Percentiles rank a stretch among this genome's conserved stretches.
Evolutionary conservation across 352 stramenopile genomes (phyloP).

Genomic region (Globisporangium nunn): DNA sequence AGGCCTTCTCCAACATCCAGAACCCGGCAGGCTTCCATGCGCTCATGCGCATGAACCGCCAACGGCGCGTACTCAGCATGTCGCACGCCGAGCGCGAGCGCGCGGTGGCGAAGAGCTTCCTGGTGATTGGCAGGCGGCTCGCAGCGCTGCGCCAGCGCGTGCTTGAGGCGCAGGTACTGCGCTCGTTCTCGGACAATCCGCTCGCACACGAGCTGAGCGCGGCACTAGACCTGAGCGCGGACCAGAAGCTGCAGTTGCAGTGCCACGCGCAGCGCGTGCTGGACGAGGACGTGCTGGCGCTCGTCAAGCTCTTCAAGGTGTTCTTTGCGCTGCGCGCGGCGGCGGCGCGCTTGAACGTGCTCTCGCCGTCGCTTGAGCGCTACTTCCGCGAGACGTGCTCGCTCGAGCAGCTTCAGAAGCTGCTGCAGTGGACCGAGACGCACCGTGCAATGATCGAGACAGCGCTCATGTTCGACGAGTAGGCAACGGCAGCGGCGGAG

Average conservation of each 20-base stretch:
- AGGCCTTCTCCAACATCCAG: slow-evolving; percentile 61
- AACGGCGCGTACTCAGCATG: slow-evolving; percentile 53
- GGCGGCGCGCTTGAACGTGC: slow-evolving; percentile 52
- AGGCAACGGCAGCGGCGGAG: not conserved
- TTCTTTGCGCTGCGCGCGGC: slow-evolving; percentile 67
- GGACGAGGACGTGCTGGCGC: slow-evolving; percentile 45
- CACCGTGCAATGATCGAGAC: slow-evolving; percentile 51
- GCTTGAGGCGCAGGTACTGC: slow-evolving; percentile 59
- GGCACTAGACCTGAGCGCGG: slow-evolving; percentile 35
- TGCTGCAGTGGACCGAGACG: slow-evolving; percentile 75
- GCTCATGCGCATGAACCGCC: slow-evolving; percentile 68
- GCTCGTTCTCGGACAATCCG: slow-evolving; percentile 32
- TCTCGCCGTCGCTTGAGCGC: slow-evolving; percentile 60
- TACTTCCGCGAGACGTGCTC: slow-evolving; percentile 64
- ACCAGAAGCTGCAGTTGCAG: slow-evolving; percentile 62
- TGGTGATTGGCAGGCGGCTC: slow-evolving; percentile 49
- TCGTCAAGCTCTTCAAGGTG: slow-evolving; percentile 75
- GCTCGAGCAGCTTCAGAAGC: slow-evolving; percentile 61
- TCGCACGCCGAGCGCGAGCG: slow-evolving; percentile 34
- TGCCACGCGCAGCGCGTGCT: slow-evolving; percentile 56
- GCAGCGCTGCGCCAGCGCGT: slow-evolving; percentile 43
- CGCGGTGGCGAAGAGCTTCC: slow-evolving; percentile 55
- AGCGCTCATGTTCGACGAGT: slow-evolving; percentile 17
- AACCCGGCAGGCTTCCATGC: slow-evolving; percentile 61
- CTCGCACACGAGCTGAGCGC: slow-evolving; percentile 34